Evolutionary conservation across 2,329 filamentous ascomycete species (phyloP).

Genomic region (Penicillium sp.): DNA sequence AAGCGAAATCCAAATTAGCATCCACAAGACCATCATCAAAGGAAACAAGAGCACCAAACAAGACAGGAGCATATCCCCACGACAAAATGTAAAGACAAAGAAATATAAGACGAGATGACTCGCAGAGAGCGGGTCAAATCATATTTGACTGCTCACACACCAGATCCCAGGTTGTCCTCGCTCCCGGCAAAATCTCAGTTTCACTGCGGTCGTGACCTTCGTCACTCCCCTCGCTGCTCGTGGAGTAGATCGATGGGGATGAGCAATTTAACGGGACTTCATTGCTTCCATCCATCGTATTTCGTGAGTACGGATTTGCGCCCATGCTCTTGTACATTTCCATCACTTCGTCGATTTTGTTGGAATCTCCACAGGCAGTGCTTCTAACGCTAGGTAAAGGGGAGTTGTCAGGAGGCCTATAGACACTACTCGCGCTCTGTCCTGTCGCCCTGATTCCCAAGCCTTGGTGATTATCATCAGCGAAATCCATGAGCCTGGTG

Average conservation of each 20-base stretch:
- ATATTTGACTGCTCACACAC: conserved; percentile 11
- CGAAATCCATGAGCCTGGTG: neutral
- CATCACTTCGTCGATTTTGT: conserved; percentile 5
- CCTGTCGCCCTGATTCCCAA: neutral
- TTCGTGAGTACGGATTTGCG: conserved; percentile 1
- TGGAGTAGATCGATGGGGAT: conserved; percentile 2
- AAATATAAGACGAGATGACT: neutral
- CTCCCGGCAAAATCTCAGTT: neutral
- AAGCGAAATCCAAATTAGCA: neutral
- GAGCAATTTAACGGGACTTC: neutral
- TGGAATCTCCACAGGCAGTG: neutral
- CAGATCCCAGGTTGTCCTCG: conserved; percentile 19
- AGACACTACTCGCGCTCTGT: neutral
- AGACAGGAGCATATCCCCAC: neutral
- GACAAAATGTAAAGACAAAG: neutral
- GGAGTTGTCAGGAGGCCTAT: neutral
- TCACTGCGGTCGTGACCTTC: conserved; percentile 7
- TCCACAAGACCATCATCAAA: neutral
- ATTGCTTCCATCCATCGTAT: neutral
- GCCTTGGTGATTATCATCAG: neutral
- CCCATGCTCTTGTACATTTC: conserved; percentile 7
- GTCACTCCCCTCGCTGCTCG: conserved; percentile 10
- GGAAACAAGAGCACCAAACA: neutral
- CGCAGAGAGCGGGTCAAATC: conserved; percentile 2
- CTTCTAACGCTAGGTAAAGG: neutral